Percentiles rank a stretch among this genome's conserved stretches.
phyloP scores from a whole-genome alignment of 768 basidiomycete species.

The Lactarius trivialis region DNA sequence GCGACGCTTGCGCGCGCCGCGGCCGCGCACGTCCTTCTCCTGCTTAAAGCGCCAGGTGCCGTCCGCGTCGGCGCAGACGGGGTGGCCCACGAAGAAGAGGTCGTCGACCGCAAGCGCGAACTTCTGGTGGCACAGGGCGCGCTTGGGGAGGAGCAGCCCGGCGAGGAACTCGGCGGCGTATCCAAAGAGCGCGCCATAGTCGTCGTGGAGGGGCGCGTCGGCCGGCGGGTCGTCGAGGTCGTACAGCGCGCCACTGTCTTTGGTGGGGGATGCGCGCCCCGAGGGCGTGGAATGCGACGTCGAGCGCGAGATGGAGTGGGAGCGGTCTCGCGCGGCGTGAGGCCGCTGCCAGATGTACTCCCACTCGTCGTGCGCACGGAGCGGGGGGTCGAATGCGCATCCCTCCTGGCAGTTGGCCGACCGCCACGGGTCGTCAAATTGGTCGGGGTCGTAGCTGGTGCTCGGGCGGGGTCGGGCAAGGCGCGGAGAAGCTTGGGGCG shows the following conservation, averaged over 20 bases:
- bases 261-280: constrained; percentile 45
- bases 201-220: constrained; percentile 30
- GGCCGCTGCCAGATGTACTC: constrained; percentile 65
- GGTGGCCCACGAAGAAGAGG: constrained; percentile 90
- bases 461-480: constrained; percentile 64
- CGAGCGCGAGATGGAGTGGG: constrained; percentile 45
- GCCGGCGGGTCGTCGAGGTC: constrained; percentile 29
- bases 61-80: constrained; percentile 71
- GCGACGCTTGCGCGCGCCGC: constrained; percentile 45
- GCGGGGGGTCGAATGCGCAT: constrained; percentile 25
- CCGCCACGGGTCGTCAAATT: constrained; percentile 69
- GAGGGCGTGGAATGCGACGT: constrained; percentile 33
- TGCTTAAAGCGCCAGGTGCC: constrained; percentile 69
- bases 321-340: constrained; percentile 41
- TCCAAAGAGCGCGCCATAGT: constrained; percentile 69
- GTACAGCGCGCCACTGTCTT: constrained; percentile 33
- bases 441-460: constrained; percentile 38
- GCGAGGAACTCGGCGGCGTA: constrained; percentile 80
- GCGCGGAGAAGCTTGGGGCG: constrained; percentile 54
- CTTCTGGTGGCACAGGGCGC: constrained; percentile 83
- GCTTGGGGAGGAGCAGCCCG: constrained; percentile 69
- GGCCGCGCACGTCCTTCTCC: constrained; percentile 49
- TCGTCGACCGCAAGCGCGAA: constrained; percentile 91
- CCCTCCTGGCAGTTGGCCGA: constrained; percentile 45
- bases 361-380: constrained; percentile 28